A percentile compares a stretch with the other conserved stretches of the same genome.
These are phyloP conservation scores for Lipomyces yarrowii DNA, from an alignment of 1,139 yeast genomes.

Conservation along the genomic window DNA sequence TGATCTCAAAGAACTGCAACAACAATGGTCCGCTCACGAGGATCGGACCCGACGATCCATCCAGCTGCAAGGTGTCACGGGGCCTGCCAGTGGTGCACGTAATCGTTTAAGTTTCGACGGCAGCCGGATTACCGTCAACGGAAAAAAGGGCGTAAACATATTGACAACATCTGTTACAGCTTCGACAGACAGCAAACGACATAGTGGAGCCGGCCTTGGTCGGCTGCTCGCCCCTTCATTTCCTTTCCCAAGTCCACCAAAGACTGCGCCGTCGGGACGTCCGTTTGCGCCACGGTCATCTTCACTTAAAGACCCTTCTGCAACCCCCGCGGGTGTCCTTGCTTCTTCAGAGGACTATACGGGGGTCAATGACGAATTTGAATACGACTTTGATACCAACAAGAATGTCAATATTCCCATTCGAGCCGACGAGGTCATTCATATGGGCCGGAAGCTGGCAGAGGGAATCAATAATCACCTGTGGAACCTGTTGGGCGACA, in stretches of 20 bases:
- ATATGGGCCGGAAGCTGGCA: constrained; percentile 32
- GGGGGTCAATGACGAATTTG: constrained; percentile 24
- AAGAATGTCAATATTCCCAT: constrained; percentile 15
- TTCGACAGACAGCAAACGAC: background rate
- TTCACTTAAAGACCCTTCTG: constrained; percentile 12
- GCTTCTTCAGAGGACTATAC: constrained; percentile 8
- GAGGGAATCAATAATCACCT: constrained; percentile 33
- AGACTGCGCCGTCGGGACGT: constrained; percentile 30
- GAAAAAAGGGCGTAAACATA: background rate
- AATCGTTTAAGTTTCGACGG: constrained; percentile 6
- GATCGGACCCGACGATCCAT: constrained; percentile 17
- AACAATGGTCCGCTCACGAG: constrained; percentile 26
- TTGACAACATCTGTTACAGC: background rate
- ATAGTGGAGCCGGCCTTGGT: background rate
- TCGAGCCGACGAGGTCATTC: constrained; percentile 32
- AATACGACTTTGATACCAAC: constrained; percentile 23
- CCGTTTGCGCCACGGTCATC: constrained; percentile 29
- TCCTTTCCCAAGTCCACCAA: constrained; percentile 31
- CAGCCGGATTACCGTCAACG: background rate
- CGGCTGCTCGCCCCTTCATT: constrained; percentile 17
- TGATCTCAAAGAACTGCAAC: constrained; percentile 23
- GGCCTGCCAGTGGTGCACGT: background rate
- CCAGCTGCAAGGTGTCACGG: constrained; percentile 13
- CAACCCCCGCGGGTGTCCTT: background rate
- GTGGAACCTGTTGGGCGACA: constrained; percentile 32